These are phyloP conservation scores for Trapa incisa DNA, from an alignment of 345 rosid species.

Conservation along the genomic window DNA sequence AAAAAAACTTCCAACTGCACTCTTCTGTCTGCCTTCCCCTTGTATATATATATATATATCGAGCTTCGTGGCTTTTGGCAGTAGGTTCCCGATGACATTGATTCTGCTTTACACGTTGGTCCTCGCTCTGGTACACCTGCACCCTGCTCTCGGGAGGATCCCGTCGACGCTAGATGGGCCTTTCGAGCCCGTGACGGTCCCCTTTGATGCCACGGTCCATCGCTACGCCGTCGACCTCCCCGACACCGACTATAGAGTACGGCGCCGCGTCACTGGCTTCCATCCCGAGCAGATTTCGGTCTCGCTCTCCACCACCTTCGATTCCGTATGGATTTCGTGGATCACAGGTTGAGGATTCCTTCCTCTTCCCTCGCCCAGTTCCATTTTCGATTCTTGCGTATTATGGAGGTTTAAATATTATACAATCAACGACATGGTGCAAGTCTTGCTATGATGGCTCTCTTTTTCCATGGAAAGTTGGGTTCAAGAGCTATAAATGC, in stretches of 20 bases:
- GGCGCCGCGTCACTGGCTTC: slow-evolving; percentile 24
- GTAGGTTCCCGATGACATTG: neutral
- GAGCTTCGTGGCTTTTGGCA: neutral
- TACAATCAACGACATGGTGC: neutral
- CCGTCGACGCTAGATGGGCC: slow-evolving; percentile 69
- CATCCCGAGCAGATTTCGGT: slow-evolving; percentile 66
- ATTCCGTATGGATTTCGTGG: slow-evolving; percentile 88
- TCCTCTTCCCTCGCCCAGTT: neutral
- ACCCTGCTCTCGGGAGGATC: slow-evolving; percentile 8
- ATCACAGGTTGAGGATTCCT: slow-evolving; percentile 38
- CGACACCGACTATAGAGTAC: slow-evolving; percentile 47
- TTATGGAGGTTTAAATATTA: neutral
- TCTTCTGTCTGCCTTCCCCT: no score
- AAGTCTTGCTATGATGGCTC: neutral
- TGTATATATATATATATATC: no score
- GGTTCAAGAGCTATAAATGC: neutral
- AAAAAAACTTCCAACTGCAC: neutral
- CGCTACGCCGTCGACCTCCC: slow-evolving; percentile 70
- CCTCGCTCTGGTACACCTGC: slow-evolving; percentile 1
- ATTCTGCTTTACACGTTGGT: neutral
- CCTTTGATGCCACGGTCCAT: slow-evolving; percentile 42
- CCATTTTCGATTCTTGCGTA: neutral
- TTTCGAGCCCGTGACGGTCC: slow-evolving; percentile 52
- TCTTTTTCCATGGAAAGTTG: neutral
- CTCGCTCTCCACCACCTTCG: slow-evolving; percentile 52